Percentiles rank a stretch among this genome's conserved stretches.
Evolutionary conservation across 2,329 filamentous ascomycete genomes (phyloP).

Genomic region (Tolypocladium ovalisporum): DNA sequence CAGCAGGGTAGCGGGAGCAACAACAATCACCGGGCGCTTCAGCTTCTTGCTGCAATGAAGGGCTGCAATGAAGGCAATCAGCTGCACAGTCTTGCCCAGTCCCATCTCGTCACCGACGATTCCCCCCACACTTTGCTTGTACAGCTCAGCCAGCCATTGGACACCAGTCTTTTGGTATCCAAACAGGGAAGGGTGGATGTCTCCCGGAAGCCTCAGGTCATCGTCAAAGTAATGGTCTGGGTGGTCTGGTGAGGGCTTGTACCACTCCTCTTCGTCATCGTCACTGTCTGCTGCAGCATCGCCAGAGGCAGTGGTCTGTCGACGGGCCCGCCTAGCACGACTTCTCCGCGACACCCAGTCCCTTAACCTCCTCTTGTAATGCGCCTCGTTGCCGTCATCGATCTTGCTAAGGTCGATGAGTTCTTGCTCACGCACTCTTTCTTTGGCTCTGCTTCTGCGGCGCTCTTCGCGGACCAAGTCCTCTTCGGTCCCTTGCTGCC

Average conservation of each 20-base stretch:
- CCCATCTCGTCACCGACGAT: conserved; percentile 99
- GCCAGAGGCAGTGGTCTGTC: conserved; percentile 23
- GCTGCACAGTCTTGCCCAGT: conserved; percentile 76
- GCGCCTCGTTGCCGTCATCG: conserved; percentile 79
- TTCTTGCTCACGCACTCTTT: conserved; percentile 20
- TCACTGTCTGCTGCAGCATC: conserved; percentile 28
- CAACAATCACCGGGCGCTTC: conserved; percentile 75
- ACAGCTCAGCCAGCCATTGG: conserved; percentile 90
- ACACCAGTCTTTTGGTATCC: conserved; percentile 97
- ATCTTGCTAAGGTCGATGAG: conserved; percentile 45
- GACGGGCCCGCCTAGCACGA: conserved; percentile 27
- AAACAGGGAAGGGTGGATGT: conserved; percentile 86
- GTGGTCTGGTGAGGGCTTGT: conserved; percentile 74
- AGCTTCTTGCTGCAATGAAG: conserved; percentile 86
- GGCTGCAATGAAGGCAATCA: conserved; percentile 72
- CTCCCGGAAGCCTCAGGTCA: conserved; percentile 73
- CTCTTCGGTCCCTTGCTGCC: conserved; percentile 28
- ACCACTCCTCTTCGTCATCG: conserved; percentile 55
- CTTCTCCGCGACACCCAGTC: conserved; percentile 56
- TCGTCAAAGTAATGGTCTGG: conserved; percentile 67
- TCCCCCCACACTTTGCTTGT: conserved; percentile 79
- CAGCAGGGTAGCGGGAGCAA: conserved; percentile 89
- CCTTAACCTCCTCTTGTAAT: conserved; percentile 66
- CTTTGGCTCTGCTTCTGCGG: conserved; percentile 32
- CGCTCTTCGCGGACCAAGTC: conserved; percentile 25